A percentile compares a stretch with the other conserved stretches of the same genome.
Evolutionary conservation across 768 basidiomycete genomes (phyloP).

Genomic region (Mycena amicta): DNA sequence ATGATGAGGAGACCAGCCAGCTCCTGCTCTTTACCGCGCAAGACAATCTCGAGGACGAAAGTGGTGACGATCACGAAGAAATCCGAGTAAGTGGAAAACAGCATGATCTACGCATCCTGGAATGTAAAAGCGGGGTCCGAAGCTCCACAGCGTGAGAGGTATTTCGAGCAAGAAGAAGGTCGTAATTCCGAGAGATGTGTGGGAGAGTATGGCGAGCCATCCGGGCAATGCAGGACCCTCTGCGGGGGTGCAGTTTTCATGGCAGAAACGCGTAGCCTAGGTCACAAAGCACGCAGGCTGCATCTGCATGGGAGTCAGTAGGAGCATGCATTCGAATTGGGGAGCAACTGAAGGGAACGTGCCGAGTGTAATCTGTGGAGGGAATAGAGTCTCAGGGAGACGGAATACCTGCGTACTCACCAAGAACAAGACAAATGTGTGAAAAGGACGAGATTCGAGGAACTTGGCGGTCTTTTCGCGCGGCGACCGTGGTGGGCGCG

Average conservation of each 20-base stretch:
- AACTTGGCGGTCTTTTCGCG: constrained; percentile 41
- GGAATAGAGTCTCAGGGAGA: constrained; percentile 12
- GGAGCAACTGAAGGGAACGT: neutral
- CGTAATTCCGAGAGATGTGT: constrained; percentile 69
- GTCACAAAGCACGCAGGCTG: constrained; percentile 70
- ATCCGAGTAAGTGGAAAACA: constrained; percentile 74
- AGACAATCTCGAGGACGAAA: constrained; percentile 69
- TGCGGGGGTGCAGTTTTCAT: constrained; percentile 48
- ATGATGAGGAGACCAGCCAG: constrained; percentile 70
- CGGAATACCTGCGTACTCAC: constrained; percentile 40
- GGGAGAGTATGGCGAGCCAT: constrained; percentile 66
- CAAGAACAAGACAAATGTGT: constrained; percentile 57
- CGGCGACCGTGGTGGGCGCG: constrained; percentile 16
- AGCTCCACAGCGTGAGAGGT: constrained; percentile 65
- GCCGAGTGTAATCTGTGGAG: constrained; percentile 27
- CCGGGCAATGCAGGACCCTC: constrained; percentile 45
- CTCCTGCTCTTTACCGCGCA: constrained; percentile 71
- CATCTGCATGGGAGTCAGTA: constrained; percentile 52
- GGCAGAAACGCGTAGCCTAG: constrained; percentile 69
- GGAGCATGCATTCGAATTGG: neutral
- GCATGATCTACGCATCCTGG: constrained; percentile 62
- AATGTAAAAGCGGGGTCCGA: constrained; percentile 63
- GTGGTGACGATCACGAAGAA: constrained; percentile 70
- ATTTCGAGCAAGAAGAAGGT: constrained; percentile 79
- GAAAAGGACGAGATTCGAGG: constrained; percentile 57